Conservation (phyloP, 2,329 filamentous ascomycete species). For the Ceratocystis eucalypticola region DNA sequence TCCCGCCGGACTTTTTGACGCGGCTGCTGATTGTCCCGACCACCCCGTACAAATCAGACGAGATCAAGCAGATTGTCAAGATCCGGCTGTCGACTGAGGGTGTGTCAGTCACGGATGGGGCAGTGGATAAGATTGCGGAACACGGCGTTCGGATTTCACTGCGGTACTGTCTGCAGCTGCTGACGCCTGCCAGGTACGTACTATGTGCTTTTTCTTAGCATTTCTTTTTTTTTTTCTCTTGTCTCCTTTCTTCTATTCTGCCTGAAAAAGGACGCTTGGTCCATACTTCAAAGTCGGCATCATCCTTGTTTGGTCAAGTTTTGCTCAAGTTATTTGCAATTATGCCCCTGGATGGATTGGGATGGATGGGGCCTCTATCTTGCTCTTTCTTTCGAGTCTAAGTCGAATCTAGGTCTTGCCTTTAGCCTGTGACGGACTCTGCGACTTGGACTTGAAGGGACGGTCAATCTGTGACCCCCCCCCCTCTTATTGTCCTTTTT, state of each 20-base stretch:
- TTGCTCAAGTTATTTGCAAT: constrained; percentile 5
- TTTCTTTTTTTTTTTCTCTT: constrained; percentile 13
- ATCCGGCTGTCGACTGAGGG: constrained; percentile 72
- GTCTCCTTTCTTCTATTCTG: constrained; percentile 14
- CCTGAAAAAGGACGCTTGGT: not conserved
- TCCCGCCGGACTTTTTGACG: constrained; percentile 84
- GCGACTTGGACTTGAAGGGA: not conserved
- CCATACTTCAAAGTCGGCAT: not conserved
- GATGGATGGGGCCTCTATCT: not conserved
- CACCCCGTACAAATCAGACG: constrained; percentile 70
- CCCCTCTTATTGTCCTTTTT: not conserved
- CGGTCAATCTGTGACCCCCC: not conserved
- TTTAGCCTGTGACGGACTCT: not conserved
- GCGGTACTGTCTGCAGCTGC: constrained; percentile 81
- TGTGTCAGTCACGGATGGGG: constrained; percentile 64
- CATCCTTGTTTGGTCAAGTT: constrained; percentile 3
- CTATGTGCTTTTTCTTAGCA: not conserved
- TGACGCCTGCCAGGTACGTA: constrained; percentile 64
- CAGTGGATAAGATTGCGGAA: constrained; percentile 73
- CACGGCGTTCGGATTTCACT: constrained; percentile 82
- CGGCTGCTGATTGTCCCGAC: constrained; percentile 94
- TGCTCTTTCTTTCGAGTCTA: not conserved
- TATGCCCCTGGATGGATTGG: not conserved
- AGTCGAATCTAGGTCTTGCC: not conserved
- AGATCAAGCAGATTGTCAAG: constrained; percentile 85